These are phyloP conservation scores for Puccinia triticina DNA, from an alignment of 1,284 basidiomycete genomes.

Conservation along the genomic window DNA sequence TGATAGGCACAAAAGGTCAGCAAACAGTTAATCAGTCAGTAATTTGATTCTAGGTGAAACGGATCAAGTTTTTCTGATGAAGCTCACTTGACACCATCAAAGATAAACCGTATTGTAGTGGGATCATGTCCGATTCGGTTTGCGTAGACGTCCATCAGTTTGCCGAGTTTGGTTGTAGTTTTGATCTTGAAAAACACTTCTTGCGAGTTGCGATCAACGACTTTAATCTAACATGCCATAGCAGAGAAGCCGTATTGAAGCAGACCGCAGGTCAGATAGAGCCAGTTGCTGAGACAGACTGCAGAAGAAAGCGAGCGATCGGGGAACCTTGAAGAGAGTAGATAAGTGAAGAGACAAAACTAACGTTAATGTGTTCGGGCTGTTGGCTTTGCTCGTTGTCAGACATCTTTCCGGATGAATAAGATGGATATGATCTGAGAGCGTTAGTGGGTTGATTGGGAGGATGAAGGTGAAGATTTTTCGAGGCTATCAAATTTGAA, in stretches of 20 bases:
- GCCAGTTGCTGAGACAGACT: neutral
- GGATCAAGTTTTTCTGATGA: neutral
- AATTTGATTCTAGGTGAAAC: neutral
- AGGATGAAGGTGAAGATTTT: neutral
- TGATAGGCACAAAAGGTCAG: neutral
- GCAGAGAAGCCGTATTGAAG: neutral
- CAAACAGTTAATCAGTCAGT: neutral
- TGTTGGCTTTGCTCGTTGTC: slow-evolving; percentile 42
- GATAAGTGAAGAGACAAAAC: neutral
- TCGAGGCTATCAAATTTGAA: no score
- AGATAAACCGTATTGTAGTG: slow-evolving; percentile 43
- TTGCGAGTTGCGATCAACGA: slow-evolving; percentile 75
- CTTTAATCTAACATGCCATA: slow-evolving; percentile 57
- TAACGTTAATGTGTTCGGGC: slow-evolving; percentile 48
- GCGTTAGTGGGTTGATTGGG: neutral
- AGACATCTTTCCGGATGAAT: slow-evolving; percentile 33
- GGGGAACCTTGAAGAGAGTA: neutral
- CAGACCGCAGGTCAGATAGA: neutral
- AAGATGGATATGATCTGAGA: neutral
- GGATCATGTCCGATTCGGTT: slow-evolving; percentile 66
- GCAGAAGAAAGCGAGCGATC: neutral
- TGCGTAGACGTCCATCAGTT: slow-evolving; percentile 90
- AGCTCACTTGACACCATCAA: slow-evolving; percentile 44
- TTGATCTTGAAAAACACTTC: slow-evolving; percentile 99
- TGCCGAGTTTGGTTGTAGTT: slow-evolving; percentile 86